These are phyloP conservation scores for Tulasnella sp. DNA, from an alignment of 768 basidiomycete genomes.

Conservation along the genomic window DNA sequence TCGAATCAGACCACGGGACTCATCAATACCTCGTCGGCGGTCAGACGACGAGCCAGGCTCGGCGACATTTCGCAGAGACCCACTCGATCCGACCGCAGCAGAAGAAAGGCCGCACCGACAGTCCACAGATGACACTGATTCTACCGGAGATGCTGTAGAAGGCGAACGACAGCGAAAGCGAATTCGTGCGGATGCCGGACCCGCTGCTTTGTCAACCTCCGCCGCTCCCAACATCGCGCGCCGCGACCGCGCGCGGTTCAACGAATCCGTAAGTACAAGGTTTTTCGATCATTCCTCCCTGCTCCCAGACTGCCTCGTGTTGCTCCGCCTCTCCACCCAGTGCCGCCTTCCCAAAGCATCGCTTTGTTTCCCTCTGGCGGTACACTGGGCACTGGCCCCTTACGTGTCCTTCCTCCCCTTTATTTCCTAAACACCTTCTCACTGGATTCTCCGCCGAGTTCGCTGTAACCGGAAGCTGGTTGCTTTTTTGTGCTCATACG, in stretches of 20 bases:
- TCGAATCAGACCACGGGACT: slow-evolving; percentile 13
- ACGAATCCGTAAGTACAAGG: slow-evolving; percentile 32
- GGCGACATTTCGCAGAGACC: slow-evolving; percentile 19
- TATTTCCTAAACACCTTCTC: neutral
- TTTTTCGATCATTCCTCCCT: slow-evolving; percentile 1
- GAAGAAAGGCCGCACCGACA: slow-evolving; percentile 21
- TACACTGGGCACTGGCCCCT: neutral
- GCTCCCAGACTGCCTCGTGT: slow-evolving; percentile 23
- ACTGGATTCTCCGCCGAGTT: slow-evolving; percentile 14
- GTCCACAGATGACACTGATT: slow-evolving; percentile 17
- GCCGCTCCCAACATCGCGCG: slow-evolving; percentile 17
- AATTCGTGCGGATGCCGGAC: slow-evolving; percentile 22
- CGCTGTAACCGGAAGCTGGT: slow-evolving; percentile 8
- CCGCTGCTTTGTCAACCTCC: slow-evolving; percentile 15
- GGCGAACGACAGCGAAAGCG: slow-evolving; percentile 26
- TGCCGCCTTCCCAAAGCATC: slow-evolving; percentile 14
- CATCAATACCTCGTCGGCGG: slow-evolving; percentile 16
- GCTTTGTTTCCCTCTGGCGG: slow-evolving; percentile 18
- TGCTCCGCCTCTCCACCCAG: slow-evolving; percentile 13
- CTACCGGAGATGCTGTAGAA: slow-evolving; percentile 13
- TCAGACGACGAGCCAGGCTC: slow-evolving; percentile 21
- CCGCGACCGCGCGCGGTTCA: slow-evolving; percentile 32
- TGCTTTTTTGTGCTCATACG: neutral
- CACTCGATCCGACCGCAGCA: slow-evolving; percentile 13
- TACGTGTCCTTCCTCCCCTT: slow-evolving; percentile 8